These are phyloP conservation scores for Didymosphaeria variabile DNA, from an alignment of 2,329 filamentous ascomycete species.

Conservation along the genomic window DNA sequence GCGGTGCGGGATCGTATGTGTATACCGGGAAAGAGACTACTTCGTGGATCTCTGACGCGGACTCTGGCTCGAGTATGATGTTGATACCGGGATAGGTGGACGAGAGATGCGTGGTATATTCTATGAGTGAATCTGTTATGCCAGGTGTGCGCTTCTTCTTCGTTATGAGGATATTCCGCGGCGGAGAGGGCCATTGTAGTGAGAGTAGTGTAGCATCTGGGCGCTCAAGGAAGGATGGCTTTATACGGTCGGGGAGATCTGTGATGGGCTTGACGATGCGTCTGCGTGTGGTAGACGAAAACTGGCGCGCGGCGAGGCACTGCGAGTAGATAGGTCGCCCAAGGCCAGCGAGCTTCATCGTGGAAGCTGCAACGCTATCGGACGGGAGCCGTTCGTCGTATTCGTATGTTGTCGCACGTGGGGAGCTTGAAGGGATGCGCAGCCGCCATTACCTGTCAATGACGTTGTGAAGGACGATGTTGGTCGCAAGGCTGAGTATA, in stretches of 20 bases:
- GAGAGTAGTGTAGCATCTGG: constrained; percentile 68
- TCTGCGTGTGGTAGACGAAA: constrained; percentile 37
- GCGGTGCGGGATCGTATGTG: constrained; percentile 42
- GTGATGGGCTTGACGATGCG: constrained; percentile 39
- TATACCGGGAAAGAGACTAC: constrained; percentile 73
- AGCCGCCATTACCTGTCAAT: constrained; percentile 6
- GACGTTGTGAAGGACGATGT: background rate
- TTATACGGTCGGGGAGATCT: constrained; percentile 46
- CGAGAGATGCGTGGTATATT: constrained; percentile 74
- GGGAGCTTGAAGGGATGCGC: background rate
- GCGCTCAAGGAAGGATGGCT: constrained; percentile 59
- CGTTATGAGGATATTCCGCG: constrained; percentile 73
- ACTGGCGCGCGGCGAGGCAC: constrained; percentile 21
- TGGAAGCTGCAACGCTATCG: background rate
- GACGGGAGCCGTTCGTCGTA: background rate
- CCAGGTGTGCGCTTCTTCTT: constrained; percentile 69
- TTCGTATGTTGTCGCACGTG: background rate
- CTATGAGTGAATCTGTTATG: constrained; percentile 65
- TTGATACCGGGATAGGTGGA: constrained; percentile 82
- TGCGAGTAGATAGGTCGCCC: constrained; percentile 6
- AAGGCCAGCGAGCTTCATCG: constrained; percentile 18
- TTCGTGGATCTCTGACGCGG: constrained; percentile 76
- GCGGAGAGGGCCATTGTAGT: constrained; percentile 73
- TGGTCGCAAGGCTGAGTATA: background rate
- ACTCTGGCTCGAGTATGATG: constrained; percentile 81